A percentile compares a stretch with the other conserved stretches of the same genome.
Conservation (phyloP, 179 eudicot species). For the Camellia oleifera region DNA sequence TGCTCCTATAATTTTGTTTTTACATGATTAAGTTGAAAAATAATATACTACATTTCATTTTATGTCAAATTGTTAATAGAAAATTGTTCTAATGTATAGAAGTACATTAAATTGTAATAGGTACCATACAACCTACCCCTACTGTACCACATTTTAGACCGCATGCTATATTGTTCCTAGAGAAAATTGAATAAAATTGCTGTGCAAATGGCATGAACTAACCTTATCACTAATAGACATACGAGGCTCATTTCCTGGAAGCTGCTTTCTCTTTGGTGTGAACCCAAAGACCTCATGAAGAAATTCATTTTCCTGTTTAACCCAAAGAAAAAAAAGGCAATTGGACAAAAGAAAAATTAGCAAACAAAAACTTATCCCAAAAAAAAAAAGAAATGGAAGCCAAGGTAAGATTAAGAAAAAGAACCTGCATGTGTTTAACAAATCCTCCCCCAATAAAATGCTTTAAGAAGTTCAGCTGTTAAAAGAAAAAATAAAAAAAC, state of each 20-base stretch:
- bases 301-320: conserved; percentile 70
- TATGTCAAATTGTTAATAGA: too few relatives aligned
- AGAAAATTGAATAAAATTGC: not conserved
- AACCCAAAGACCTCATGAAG: conserved; percentile 86
- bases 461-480: conserved; percentile 79
- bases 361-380: not conserved
- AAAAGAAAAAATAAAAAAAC: not conserved
- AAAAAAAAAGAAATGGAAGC: not conserved
- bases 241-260: conserved; percentile 33
- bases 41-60: too few relatives aligned
- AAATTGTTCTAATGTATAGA: too few relatives aligned
- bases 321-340: not conserved
- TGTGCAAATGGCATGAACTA: conserved; percentile 7
- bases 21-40: too few relatives aligned
- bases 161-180: too few relatives aligned
- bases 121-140: too few relatives aligned
- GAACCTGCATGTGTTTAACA: conserved; percentile 92
- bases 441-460: conserved; percentile 92
- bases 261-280: conserved; percentile 57
- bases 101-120: too few relatives aligned
- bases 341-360: not conserved
- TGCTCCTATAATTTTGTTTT: too few relatives aligned
- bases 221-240: conserved; percentile 67
- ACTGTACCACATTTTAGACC: too few relatives aligned
- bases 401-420: not conserved